A percentile compares a stretch with the other conserved stretches of the same genome.
Evolutionary conservation across 2,329 filamentous ascomycete genomes (phyloP).

Genomic region (Penicillium sclerotigenum): DNA sequence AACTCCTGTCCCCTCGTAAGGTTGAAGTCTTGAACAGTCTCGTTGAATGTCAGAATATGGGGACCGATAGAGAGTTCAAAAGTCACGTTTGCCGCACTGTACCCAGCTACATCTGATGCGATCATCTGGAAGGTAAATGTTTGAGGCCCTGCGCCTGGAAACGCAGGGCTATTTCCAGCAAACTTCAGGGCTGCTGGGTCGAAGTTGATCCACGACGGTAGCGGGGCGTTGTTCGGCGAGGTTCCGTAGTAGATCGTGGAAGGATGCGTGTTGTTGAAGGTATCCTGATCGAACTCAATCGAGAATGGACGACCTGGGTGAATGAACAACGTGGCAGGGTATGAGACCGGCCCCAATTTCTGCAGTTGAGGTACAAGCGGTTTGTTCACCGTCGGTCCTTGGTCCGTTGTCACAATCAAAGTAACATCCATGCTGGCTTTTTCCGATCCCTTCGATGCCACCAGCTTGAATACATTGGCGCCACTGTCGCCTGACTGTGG

Average conservation of each 20-base stretch:
- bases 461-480: constrained; percentile 61
- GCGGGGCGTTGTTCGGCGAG: constrained; percentile 71
- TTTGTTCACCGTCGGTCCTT: constrained; percentile 35
- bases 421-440: constrained; percentile 64
- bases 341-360: constrained; percentile 35
- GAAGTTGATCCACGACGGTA: constrained; percentile 84
- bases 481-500: constrained; percentile 59
- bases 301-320: constrained; percentile 52
- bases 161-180: constrained; percentile 66
- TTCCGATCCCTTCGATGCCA: constrained; percentile 65
- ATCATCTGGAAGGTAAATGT: constrained; percentile 69
- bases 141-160: constrained; percentile 65
- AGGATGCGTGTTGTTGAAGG: constrained; percentile 58
- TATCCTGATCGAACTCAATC: constrained; percentile 67
- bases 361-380: constrained; percentile 38
- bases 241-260: constrained; percentile 72
- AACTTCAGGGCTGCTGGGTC: constrained; percentile 63
- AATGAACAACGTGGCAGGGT: constrained; percentile 39
- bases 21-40: constrained; percentile 56
- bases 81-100: constrained; percentile 61
- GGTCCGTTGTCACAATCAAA: constrained; percentile 62
- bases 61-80: constrained; percentile 72
- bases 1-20: constrained; percentile 54
- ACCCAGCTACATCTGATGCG: constrained; percentile 76
- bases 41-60: constrained; percentile 65